These are phyloP conservation scores for Cyclotella choctawhatcheeana DNA, from an alignment of 108 stramenopile genomes.

Conservation along the genomic window DNA sequence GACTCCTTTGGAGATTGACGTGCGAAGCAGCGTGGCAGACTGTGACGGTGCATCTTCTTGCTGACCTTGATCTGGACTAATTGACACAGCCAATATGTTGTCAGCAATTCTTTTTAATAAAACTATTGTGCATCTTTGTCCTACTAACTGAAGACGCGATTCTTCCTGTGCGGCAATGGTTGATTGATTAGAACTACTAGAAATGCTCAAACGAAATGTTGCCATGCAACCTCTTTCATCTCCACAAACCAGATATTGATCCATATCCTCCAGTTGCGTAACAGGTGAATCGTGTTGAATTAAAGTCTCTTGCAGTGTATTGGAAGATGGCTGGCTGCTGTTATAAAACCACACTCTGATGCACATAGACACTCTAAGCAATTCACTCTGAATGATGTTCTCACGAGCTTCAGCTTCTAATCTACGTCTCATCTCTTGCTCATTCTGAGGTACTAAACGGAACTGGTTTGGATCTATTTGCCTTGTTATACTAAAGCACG, in stretches of 20 bases:
- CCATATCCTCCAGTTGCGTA: constrained; percentile 11
- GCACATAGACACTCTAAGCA: constrained; percentile 20
- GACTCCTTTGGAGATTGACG: constrained; percentile 29
- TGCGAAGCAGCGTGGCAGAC: constrained; percentile 18
- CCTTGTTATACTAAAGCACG: constrained; percentile 48
- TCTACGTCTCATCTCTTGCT: constrained; percentile 34
- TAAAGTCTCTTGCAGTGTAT: background rate
- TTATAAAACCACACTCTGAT: constrained; percentile 47
- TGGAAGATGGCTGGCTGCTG: constrained; percentile 10
- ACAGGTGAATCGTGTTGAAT: constrained; percentile 31
- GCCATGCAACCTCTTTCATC: constrained; percentile 38
- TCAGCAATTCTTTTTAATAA: constrained; percentile 32
- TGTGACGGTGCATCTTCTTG: background rate
- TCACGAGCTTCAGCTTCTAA: constrained; percentile 46
- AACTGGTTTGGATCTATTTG: constrained; percentile 46
- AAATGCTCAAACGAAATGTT: background rate
- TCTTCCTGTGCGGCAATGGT: background rate
- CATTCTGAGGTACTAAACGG: constrained; percentile 57
- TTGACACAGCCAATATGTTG: constrained; percentile 46
- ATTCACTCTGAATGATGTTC: constrained; percentile 24
- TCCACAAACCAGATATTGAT: constrained; percentile 21
- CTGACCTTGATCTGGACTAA: background rate
- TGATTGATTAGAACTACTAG: constrained; percentile 1
- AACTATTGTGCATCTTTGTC: constrained; percentile 25
- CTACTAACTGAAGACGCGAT: constrained; percentile 7